Percentiles rank a stretch among this genome's conserved stretches.
These are phyloP conservation scores for Amaranthus hypochondriacus DNA, from an alignment of 148 eudicot species.

Conservation along the genomic window DNA sequence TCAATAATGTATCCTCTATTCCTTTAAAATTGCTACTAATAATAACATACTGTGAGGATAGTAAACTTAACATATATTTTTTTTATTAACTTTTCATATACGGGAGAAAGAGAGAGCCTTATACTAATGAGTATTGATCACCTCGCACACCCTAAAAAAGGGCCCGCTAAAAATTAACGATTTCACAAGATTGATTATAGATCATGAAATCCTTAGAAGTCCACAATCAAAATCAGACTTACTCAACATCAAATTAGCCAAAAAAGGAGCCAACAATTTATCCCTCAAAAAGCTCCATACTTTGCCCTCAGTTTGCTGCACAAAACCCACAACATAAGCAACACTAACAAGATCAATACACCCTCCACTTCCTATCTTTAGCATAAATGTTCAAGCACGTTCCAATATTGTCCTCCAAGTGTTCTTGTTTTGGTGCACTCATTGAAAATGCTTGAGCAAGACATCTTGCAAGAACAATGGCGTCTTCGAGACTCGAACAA, in stretches of 20 bases:
- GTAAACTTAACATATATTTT: no score
- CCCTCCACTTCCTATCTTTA: conserved; percentile 44
- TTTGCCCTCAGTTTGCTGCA: conserved; percentile 35
- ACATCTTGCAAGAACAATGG: conserved; percentile 37
- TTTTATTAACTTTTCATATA: no score
- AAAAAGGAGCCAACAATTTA: conserved; percentile 21
- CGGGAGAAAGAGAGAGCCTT: no score
- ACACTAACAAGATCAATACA: conserved; percentile 29
- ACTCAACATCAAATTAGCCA: conserved; percentile 25
- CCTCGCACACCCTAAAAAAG: not conserved
- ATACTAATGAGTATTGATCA: no score
- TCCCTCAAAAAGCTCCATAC: conserved; percentile 36
- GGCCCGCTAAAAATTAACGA: not conserved
- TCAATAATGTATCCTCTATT: no score
- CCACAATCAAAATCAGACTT: conserved; percentile 51
- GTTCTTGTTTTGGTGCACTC: not conserved
- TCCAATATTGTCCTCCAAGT: conserved; percentile 24
- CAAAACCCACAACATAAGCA: conserved; percentile 36
- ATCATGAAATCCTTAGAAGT: conserved; percentile 14
- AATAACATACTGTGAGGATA: no score
- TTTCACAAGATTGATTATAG: no score
- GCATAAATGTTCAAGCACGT: conserved; percentile 33
- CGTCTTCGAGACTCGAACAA: conserved; percentile 47
- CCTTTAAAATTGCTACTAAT: no score
- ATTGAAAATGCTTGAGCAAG: conserved; percentile 30